phyloP scores from a whole-genome alignment of 2,329 filamentous ascomycete species.

The Penicillium sp. region DNA sequence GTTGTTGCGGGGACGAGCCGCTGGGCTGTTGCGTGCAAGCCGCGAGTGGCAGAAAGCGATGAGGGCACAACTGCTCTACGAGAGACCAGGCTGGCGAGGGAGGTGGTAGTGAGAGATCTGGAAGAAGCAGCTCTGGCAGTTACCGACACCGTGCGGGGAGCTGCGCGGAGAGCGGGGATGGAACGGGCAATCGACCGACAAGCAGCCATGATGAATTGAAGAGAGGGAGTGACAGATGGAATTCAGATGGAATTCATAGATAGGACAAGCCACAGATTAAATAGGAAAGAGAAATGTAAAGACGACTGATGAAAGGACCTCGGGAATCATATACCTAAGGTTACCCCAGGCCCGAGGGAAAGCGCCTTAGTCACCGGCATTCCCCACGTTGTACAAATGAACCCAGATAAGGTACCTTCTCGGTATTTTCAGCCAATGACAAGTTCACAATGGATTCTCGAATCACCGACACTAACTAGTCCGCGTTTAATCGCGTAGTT shows the following conservation, averaged over 20 bases:
- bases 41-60: slow-evolving; percentile 29
- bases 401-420: slow-evolving; percentile 21
- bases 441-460: neutral
- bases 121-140: slow-evolving; percentile 29
- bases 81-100: slow-evolving; percentile 20
- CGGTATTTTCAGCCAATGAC: slow-evolving; percentile 21
- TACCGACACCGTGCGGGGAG: slow-evolving; percentile 37
- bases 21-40: slow-evolving; percentile 56
- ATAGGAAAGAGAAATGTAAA: neutral
- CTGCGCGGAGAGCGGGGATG: slow-evolving; percentile 41
- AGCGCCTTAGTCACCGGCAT: slow-evolving; percentile 14
- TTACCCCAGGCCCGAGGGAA: slow-evolving; percentile 28
- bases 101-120: slow-evolving; percentile 28
- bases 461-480: slow-evolving; percentile 17
- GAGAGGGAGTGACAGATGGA: neutral
- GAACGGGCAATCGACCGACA: slow-evolving; percentile 39
- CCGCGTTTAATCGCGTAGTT: neutral
- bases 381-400: slow-evolving; percentile 13
- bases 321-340: slow-evolving; percentile 11
- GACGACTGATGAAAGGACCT: neutral
- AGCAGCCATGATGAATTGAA: slow-evolving; percentile 36
- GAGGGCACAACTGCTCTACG: slow-evolving; percentile 19
- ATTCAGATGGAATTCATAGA: neutral
- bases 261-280: neutral
- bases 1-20: slow-evolving; percentile 53